A percentile compares a stretch with the other conserved stretches of the same genome.
These are phyloP conservation scores for Borovskyia barvae DNA, from an alignment of 208 protist species.

Conservation along the genomic window DNA sequence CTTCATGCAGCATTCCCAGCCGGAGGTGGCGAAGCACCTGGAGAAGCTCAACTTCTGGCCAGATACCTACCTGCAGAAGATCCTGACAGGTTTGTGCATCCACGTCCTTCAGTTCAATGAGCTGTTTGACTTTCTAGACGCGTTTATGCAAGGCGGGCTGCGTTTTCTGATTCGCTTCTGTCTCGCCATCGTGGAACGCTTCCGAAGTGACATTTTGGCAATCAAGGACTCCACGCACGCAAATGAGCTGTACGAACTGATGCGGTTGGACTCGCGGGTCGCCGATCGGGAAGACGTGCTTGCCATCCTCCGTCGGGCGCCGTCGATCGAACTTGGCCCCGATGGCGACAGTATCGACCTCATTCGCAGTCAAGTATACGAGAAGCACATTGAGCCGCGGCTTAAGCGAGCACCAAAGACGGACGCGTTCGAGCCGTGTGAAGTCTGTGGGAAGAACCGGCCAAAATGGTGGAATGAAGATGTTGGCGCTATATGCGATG, in stretches of 20 bases:
- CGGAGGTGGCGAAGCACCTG: conserved; percentile 78
- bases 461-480: conserved; percentile 80
- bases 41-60: conserved; percentile 83
- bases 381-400: conserved; percentile 70
- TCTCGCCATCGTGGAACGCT: conserved; percentile 84
- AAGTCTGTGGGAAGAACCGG: conserved; percentile 59
- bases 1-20: conserved; percentile 73
- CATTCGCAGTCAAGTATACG: conserved; percentile 69
- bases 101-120: conserved; percentile 82
- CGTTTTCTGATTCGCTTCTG: conserved; percentile 84
- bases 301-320: conserved; percentile 63
- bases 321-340: conserved; percentile 64
- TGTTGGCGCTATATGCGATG: conserved; percentile 65
- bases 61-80: conserved; percentile 91
- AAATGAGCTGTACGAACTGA: conserved; percentile 84
- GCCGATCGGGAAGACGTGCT: conserved; percentile 51
- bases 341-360: conserved; percentile 51
- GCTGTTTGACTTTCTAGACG: conserved; percentile 85
- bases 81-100: conserved; percentile 88
- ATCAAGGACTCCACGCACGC: conserved; percentile 51
- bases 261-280: conserved; percentile 74
- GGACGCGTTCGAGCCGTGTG: conserved; percentile 83
- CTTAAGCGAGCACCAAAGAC: conserved; percentile 74
- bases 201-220: conserved; percentile 59
- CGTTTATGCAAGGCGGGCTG: conserved; percentile 76